Evolutionary conservation across 2,329 filamentous ascomycete genomes (phyloP).

Genomic region (Colletotrichum simmondsii): DNA sequence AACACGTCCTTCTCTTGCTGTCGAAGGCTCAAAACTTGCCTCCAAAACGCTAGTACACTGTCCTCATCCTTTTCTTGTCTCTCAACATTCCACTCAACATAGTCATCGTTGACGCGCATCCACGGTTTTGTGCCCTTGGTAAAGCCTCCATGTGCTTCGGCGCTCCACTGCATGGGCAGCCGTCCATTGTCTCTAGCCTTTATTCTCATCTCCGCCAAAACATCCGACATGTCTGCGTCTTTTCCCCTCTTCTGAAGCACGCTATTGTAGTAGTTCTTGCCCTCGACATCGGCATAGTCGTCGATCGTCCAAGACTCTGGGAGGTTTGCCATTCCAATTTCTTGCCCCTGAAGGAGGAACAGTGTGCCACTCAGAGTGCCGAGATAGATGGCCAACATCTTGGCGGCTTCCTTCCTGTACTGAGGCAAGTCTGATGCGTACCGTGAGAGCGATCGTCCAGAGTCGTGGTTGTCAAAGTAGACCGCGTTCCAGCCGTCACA

Average conservation of each 20-base stretch:
- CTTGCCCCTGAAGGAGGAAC: conserved; percentile 63
- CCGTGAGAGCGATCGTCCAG: conserved; percentile 60
- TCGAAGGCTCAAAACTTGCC: neutral
- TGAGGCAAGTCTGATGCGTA: conserved; percentile 37
- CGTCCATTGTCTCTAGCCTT: conserved; percentile 43
- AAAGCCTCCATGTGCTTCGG: conserved; percentile 57
- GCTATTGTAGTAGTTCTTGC: conserved; percentile 50
- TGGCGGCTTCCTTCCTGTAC: neutral
- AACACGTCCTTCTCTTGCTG: neutral
- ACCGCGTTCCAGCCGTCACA: conserved; percentile 59
- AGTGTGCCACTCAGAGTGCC: conserved; percentile 54
- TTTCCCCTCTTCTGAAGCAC: neutral
- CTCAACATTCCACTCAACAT: neutral
- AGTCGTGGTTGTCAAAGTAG: conserved; percentile 67
- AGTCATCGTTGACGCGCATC: conserved; percentile 43
- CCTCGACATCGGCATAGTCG: conserved; percentile 56
- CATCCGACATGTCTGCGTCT: neutral
- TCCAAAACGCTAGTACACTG: neutral
- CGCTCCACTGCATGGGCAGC: conserved; percentile 60
- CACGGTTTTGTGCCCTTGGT: conserved; percentile 34
- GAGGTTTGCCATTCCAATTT: conserved; percentile 61
- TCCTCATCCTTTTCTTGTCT: neutral
- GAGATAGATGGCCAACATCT: neutral
- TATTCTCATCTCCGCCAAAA: conserved; percentile 39
- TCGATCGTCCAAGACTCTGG: conserved; percentile 54